phyloP scores from a whole-genome alignment of 108 stramenopile species.

The Chaetoceros muelleri region DNA sequence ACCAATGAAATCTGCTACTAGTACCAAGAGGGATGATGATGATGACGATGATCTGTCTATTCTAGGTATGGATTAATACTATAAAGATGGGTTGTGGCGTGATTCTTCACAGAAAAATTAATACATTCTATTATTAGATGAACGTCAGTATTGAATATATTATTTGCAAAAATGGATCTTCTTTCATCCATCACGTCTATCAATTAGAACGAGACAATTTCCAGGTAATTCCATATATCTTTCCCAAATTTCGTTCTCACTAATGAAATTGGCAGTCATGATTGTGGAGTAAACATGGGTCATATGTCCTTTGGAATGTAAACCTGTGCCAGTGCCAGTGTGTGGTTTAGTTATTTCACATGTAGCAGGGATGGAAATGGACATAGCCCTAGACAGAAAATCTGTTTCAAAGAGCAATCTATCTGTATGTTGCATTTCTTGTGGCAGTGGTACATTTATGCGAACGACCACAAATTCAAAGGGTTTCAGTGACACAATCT shows the following conservation, averaged over 20 bases:
- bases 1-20: too few species aligned
- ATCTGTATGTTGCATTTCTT: background rate
- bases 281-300: background rate
- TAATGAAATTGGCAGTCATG: background rate
- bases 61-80: too few species aligned
- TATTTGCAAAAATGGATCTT: too few species aligned
- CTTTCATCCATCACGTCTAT: background rate
- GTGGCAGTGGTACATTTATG: background rate
- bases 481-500: background rate
- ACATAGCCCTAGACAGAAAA: constrained; percentile 2
- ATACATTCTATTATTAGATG: too few species aligned
- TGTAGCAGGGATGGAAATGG: background rate
- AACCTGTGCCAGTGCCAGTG: background rate
- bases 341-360: background rate
- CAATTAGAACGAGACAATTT: constrained; percentile 1
- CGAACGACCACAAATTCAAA: background rate
- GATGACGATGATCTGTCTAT: background rate
- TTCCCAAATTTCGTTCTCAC: constrained; percentile 3
- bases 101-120: too few species aligned
- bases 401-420: background rate
- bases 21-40: background rate
- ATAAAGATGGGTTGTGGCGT: too few species aligned
- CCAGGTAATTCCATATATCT: constrained; percentile 5
- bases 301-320: background rate
- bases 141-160: too few species aligned